These are phyloP conservation scores for Aegilops speltoides DNA, from an alignment of 176 grass and related monocot species.

Conservation along the genomic window DNA sequence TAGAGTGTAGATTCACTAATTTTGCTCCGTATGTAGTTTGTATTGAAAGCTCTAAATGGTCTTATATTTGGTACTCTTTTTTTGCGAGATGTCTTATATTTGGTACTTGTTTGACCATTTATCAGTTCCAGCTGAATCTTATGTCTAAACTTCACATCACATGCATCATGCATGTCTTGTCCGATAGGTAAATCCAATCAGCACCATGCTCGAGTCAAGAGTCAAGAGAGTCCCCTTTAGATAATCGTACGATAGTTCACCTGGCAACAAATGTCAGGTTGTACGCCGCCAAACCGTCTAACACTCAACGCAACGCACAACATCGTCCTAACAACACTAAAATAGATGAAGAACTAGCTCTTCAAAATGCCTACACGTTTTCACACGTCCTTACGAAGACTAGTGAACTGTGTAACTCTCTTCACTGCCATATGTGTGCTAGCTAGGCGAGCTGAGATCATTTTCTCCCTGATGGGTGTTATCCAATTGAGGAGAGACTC, in stretches of 20 bases:
- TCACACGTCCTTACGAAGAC: neutral
- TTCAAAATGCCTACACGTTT: neutral
- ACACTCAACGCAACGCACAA: neutral
- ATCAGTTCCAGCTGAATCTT: too few species aligned
- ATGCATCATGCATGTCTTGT: neutral
- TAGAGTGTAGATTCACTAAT: too few species aligned
- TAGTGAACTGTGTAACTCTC: too few species aligned
- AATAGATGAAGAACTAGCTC: neutral
- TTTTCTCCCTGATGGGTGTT: neutral
- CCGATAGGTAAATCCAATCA: neutral
- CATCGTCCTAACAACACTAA: neutral
- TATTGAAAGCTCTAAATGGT: too few species aligned
- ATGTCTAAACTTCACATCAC: neutral
- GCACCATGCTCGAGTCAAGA: neutral
- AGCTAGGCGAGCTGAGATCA: neutral
- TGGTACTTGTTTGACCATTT: too few species aligned
- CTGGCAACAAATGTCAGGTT: neutral
- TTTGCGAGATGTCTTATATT: too few species aligned
- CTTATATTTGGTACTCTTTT: too few species aligned
- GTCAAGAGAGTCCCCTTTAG: neutral
- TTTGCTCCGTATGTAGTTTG: too few species aligned
- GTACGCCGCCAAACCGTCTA: neutral
- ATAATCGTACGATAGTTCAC: neutral
- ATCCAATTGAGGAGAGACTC: too few species aligned
- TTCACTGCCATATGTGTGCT: neutral